Base-by-base conservation (phyloP, 2,329 filamentous ascomycete species). In the Fusarium coicis region DNA sequence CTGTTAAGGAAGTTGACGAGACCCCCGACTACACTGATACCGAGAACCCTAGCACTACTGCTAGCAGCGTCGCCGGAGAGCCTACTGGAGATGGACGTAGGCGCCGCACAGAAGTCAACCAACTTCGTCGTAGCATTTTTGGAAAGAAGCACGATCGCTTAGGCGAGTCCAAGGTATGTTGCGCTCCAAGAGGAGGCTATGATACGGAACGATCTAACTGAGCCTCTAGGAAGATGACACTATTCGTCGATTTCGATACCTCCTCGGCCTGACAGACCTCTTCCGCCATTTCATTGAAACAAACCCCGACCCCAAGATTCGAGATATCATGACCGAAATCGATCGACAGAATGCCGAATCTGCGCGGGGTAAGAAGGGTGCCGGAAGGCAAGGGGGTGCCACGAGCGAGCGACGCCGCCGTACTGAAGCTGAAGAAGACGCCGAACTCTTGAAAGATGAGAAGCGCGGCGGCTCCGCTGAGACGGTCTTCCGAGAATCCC, bases 261-360 rank as follows among this genome's bases (percentile, higher is more conserved):
- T 99, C 3, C 89, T 99, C 19, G 97, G 97, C 32, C 87, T 99
- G 58, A 99, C 96, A 21, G 96, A 99, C 79, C 87, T 99, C 26
- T 99, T 99, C 86, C 94, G 97, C 74, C 96, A 99, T 84, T 99
- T 99, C 83, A 99, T 99, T 84, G 95, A 98, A 80, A 94, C 95
- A 14, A 99, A 98, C 80, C 96, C 95, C 10, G 95, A 99, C 79
- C 96, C 96, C 21, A 94, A 93, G 77, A 96, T 98, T 79, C 93
- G 96, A 77, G 93, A 97, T 66, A 94, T 98, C 76, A 96, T 98
- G 88, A 89, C 90, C 56, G 94, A 98, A 83, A 98, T 98, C 78
- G 96, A 99, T 83, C 92, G 94, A 52, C 95, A 97, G 81, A 97
- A 98, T 81, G 91, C 89, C 18, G 93, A 95, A 75, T 89, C 90